These are phyloP conservation scores for Aspergillus sp. DNA, from an alignment of 2,329 filamentous ascomycete species.

Conservation along the genomic window DNA sequence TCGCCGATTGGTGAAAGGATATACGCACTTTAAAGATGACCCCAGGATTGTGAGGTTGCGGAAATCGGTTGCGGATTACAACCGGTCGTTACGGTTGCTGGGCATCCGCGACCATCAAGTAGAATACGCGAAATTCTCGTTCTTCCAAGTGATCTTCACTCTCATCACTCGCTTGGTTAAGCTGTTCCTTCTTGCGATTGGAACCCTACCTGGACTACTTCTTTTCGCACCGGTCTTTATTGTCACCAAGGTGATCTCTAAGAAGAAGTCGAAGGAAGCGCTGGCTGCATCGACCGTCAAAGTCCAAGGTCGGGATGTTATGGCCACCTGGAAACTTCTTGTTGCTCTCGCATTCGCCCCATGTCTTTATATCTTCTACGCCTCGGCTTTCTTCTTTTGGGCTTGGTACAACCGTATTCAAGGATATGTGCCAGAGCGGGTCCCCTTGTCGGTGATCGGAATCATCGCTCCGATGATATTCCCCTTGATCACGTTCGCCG, in stretches of 20 bases:
- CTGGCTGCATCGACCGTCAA: conserved; percentile 85
- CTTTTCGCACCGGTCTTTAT: conserved; percentile 89
- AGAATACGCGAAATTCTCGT: conserved; percentile 81
- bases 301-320: conserved; percentile 81
- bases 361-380: conserved; percentile 78
- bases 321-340: conserved; percentile 90
- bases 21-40: conserved; percentile 88
- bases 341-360: conserved; percentile 83
- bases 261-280: conserved; percentile 77
- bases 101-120: conserved; percentile 93
- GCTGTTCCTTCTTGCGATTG: conserved; percentile 70
- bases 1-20: conserved; percentile 83
- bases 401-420: conserved; percentile 77
- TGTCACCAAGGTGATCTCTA: conserved; percentile 76
- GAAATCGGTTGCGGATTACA: conserved; percentile 77
- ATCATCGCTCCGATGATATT: conserved; percentile 75
- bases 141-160: conserved; percentile 69
- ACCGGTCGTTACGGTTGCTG: conserved; percentile 78
- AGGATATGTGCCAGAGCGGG: conserved; percentile 75
- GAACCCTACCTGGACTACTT: conserved; percentile 79
- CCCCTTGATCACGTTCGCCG: conserved; percentile 84
- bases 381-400: conserved; percentile 69
- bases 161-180: conserved; percentile 79
- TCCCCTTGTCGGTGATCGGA: conserved; percentile 76
- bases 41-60: conserved; percentile 74